These are phyloP conservation scores for Coccomyxa sp. DNA, from an alignment of 139 green algal species.

Conservation along the genomic window DNA sequence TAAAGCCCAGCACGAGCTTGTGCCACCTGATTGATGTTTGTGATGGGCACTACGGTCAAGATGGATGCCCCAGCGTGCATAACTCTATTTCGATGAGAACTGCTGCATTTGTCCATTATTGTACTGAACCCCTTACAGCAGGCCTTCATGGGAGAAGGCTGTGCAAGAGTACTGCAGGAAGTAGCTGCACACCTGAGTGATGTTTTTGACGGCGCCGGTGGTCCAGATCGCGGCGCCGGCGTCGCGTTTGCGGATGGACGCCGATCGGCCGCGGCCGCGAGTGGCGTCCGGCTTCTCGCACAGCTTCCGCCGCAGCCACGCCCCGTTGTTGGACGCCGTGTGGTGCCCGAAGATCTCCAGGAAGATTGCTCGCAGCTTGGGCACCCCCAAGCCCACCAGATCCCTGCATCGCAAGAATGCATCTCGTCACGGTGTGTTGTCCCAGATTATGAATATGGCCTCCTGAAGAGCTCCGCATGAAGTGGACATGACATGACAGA, in stretches of 20 bases:
- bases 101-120: no score
- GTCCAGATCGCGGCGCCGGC: constrained; percentile 44
- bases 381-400: constrained; percentile 34
- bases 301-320: constrained; percentile 56
- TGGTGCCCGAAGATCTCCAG: constrained; percentile 37
- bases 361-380: constrained; percentile 40
- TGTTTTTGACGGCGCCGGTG: constrained; percentile 7
- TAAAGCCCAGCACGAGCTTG: no score
- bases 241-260: constrained; percentile 31
- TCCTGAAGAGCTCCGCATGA: no score
- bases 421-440: background rate
- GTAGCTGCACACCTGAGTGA: background rate
- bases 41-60: no score
- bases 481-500: no score
- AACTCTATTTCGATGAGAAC: no score
- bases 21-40: background rate
- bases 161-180: background rate
- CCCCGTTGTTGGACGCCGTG: constrained; percentile 53
- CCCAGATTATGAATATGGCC: background rate
- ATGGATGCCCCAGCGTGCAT: no score
- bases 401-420: constrained; percentile 12
- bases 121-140: no score
- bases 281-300: constrained; percentile 29
- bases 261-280: constrained; percentile 25
- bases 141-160: no score